Evolutionary conservation across 306 rosid species (phyloP).

Genomic region (Cucurbita argyrosperma): DNA sequence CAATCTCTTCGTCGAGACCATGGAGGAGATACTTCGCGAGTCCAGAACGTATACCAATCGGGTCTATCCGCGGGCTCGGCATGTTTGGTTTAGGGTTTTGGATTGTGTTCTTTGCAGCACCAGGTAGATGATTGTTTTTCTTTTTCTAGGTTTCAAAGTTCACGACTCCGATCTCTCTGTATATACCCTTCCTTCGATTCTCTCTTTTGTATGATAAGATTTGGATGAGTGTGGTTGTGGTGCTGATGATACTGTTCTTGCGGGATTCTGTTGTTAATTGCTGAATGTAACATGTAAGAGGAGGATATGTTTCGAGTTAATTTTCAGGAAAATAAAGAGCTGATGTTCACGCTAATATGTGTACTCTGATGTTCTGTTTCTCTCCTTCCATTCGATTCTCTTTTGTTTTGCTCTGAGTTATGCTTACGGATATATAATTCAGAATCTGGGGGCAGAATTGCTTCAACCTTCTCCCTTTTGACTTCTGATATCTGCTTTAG

Average conservation of each 20-base stretch:
- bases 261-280: not conserved
- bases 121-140: constrained; percentile 22
- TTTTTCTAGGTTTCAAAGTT: not conserved
- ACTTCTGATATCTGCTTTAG: not conserved
- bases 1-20: constrained; percentile 50
- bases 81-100: constrained; percentile 50
- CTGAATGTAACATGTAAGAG: not conserved
- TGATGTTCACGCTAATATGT: not conserved
- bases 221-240: not conserved
- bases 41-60: constrained; percentile 29
- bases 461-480: too few relatives aligned
- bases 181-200: not conserved
- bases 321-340: not conserved
- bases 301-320: not conserved
- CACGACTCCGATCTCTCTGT: not conserved
- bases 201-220: not conserved
- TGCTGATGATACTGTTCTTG: not conserved
- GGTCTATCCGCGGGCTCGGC: constrained; percentile 46
- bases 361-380: not conserved
- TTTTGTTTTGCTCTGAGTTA: too few relatives aligned
- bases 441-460: not conserved
- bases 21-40: constrained; percentile 45
- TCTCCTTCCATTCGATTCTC: not conserved
- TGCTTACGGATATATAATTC: too few relatives aligned
- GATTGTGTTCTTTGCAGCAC: constrained; percentile 46